Conservation (phyloP, 1,284 basidiomycete genomes). For the Gymnopus androsaceus region DNA sequence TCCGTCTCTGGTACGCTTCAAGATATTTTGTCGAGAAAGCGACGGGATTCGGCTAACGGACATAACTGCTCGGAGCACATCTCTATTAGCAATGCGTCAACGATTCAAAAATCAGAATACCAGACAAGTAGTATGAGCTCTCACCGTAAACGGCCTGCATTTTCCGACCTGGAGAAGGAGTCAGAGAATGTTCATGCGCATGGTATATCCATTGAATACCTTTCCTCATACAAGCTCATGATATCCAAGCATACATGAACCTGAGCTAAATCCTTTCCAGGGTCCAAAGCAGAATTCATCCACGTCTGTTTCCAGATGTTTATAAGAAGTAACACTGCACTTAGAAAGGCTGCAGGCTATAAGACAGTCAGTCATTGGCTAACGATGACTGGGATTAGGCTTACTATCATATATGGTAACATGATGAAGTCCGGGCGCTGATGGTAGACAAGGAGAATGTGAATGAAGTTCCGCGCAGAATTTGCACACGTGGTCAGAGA, state of each 20-base stretch:
- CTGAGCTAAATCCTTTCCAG: slow-evolving; percentile 61
- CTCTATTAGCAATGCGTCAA: background rate
- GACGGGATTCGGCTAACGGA: slow-evolving; percentile 5
- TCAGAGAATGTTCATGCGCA: too few relatives aligned
- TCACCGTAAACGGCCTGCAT: slow-evolving; percentile 1
- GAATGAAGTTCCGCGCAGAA: slow-evolving; percentile 51
- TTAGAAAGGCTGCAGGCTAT: slow-evolving; percentile 24
- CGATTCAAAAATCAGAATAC: background rate
- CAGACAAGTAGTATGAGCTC: background rate
- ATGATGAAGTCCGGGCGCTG: background rate
- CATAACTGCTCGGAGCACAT: slow-evolving; percentile 3
- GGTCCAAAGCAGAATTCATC: slow-evolving; percentile 50
- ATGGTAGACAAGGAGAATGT: slow-evolving; percentile 41
- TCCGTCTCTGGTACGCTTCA: slow-evolving; percentile 3
- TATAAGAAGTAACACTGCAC: slow-evolving; percentile 65
- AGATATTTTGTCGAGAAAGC: background rate
- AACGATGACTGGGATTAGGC: background rate
- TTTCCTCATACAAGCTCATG: slow-evolving; percentile 42
- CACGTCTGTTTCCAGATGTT: slow-evolving; percentile 72
- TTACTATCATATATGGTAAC: slow-evolving; percentile 23
- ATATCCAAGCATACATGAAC: slow-evolving; percentile 68
- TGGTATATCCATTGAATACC: slow-evolving; percentile 26
- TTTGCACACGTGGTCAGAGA: slow-evolving; percentile 14
- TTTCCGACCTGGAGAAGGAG: background rate
- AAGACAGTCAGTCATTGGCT: slow-evolving; percentile 22